Evolutionary conservation across 768 basidiomycete species (phyloP), one percentile per base, ranked within the genome.

Genomic region (Suillus alpinus): DNA sequence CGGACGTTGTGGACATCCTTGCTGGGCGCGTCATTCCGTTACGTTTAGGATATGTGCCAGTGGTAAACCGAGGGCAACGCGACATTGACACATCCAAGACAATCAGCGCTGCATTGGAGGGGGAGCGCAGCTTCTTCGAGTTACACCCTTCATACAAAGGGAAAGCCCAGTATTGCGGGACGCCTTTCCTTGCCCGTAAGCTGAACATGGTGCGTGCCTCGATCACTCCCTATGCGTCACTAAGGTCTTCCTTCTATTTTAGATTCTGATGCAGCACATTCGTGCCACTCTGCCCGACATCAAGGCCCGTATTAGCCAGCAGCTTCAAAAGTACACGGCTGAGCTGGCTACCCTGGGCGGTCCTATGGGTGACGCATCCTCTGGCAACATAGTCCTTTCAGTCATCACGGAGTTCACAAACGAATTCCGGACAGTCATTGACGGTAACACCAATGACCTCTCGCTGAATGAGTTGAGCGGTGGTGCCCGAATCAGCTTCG

Each of bases 201-300:
- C 86, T 97, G 57, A 98, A 98, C 74, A 89, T 93, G 83, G 94
- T 94, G 62, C 51, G 85, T 77, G 32, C 9, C 32, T 29, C 58
- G 5, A 6, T 41, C 36, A 13, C 23, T 26, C 26, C 20, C 10
- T 14, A 31, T n/a, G 18, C n/a, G 10, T 55, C 53, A 39, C 23
- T 55, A 26, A 55, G 40, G 12, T 7, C 18, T 23, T 53, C 8
- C 49, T 31, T 10, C 5, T 20, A 13, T 39, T 36, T 18, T 61
- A 96, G 95, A 96, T 99, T 70, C 87, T 99, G 57, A 98, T 98
- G 95, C 94, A 97, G 76, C 97, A 99, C 76, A 98, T 99, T 73
- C 92, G 93, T 59, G 86, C 92, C 57, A 97, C 94, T 23, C 83
- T 99, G n/a, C 97, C 97, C 36, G 97, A 99, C 72, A 98, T 98